Evolutionary conservation across 1,284 basidiomycete genomes (phyloP), one percentile per base, ranked within the genome.

Genomic region (Ceratobasidium sp.): DNA sequence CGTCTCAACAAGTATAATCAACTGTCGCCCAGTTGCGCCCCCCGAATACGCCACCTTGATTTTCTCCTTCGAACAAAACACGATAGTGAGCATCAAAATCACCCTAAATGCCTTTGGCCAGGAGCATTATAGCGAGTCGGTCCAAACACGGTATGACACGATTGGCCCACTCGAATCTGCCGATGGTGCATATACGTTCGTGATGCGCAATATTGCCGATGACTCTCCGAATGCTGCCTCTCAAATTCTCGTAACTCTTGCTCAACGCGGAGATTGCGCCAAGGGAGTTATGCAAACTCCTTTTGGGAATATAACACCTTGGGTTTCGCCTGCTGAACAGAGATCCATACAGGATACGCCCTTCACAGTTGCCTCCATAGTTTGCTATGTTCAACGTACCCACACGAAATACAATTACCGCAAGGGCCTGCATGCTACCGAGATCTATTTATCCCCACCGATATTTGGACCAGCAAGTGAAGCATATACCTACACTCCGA

Each of bases 271-370:
- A 15, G 41, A 45, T 6, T 62, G 60, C 15, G 29, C 44, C 15
- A 62, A 47, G 41, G 60, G 60, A 14, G 5, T 45, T 2, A 62
- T 62, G 60, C 33, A 47, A 45, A 62, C 60, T 24, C 60, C 60
- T 15, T 62, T 47, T 47, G 60, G 60, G 1, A 14, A 7, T 27
- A 24, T 62, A 22, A 27, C 5, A 8, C 60, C 60, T 14, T 62
- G 44, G 22, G 47, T 22, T 22, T 24, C 41, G 19, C 22, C 60
- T 5, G 36, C 15, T 27, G 36, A 11, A 41, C 36, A 11, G 11
- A 11, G 36, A n/a, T n/a, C n/a, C 36, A 41, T 41, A 41, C 19
- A 27, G 15, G 60, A 24, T 2, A 9, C 47, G 3, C 60, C 60
- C 14, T 15, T 62, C 41, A 62, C 60, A 11, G 24, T 62, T 24